phyloP scores from a whole-genome alignment of 331 rosid genomes.

The Rhamnella rubrinervis region DNA sequence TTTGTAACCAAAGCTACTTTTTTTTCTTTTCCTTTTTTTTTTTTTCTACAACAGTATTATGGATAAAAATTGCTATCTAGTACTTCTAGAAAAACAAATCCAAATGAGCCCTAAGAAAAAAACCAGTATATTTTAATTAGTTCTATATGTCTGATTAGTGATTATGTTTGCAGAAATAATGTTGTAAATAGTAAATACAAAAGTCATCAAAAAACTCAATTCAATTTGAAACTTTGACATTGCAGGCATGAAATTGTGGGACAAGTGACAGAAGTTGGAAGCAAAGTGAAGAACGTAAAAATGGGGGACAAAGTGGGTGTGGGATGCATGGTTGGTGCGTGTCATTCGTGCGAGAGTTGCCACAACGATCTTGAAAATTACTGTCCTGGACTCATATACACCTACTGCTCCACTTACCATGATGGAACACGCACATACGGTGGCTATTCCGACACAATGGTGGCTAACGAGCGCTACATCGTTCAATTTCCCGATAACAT shows the following conservation, averaged over 20 bases:
- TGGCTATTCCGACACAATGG: conserved; percentile 57
- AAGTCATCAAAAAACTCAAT: no score
- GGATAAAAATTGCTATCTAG: no score
- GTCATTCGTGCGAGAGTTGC: conserved; percentile 51
- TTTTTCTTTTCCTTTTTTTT: no score
- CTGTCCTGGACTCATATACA: conserved; percentile 40
- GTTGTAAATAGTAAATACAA: no score
- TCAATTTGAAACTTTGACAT: neutral
- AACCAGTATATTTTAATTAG: no score
- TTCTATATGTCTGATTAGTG: no score
- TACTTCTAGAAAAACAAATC: no score
- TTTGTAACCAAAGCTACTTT: no score
- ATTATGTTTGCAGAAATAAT: no score
- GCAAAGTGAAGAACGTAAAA: conserved; percentile 49
- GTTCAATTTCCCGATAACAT: conserved; percentile 40
- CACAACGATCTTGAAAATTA: conserved; percentile 47
- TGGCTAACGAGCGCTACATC: conserved; percentile 38
- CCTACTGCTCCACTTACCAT: conserved; percentile 27
- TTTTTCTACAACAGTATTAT: no score
- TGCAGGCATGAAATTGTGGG: conserved; percentile 69
- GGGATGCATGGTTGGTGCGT: conserved; percentile 52
- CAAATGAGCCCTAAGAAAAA: no score
- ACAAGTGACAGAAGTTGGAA: conserved; percentile 61
- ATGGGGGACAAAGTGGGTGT: conserved; percentile 71
- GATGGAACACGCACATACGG: conserved; percentile 58